Evolutionary conservation across 345 rosid species (phyloP), one percentile per base, ranked within the genome.

Genomic region (Garcia nutans): DNA sequence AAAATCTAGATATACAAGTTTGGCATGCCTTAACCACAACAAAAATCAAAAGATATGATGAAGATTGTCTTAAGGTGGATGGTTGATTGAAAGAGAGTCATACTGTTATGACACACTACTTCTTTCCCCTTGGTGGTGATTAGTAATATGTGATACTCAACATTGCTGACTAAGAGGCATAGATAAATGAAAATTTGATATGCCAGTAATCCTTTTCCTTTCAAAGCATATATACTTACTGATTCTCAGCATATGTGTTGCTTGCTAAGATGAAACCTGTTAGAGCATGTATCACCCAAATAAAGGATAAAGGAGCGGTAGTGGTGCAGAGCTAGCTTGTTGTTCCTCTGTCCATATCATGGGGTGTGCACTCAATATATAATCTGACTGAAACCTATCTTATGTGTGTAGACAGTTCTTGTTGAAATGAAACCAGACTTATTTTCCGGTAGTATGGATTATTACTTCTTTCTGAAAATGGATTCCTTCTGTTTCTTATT

Each of bases 201-300:
- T n/a, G 10, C 33, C 37, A 47, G 49, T 19, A n/a, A 45, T 67
- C 12, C 1, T 8, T 47, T 23, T 24, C n/a, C 71, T n/a, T 24
- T 12, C 0, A 13, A 12, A 22, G n/a, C 20, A 23, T 49, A 5
- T 26, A 5, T 26, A 56, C 72, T 28, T 52, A n/a, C 49, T 68
- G 42, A 49, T 68, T 47, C 59, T 65, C 17, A n/a, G 0, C 42
- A 8, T 22, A 42, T 22, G 6, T 16, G 7, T 64, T 50, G 15
- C 28, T 65, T 65, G 70, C 70, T 11, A n/a, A 42, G 52, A 10
- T 65, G 52, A 42, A 65, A 41, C n/a, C 41, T 47, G 55, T 68
- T 13, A 12, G 49, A 23, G 12, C 8, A 31, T 68, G n/a, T 49
- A 22, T 26, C 55, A 47, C 13, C 6, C 41, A 5, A 15, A 49